Base-by-base conservation (phyloP, 176 grass and related monocot species). In the Aegilops umbellulata region DNA sequence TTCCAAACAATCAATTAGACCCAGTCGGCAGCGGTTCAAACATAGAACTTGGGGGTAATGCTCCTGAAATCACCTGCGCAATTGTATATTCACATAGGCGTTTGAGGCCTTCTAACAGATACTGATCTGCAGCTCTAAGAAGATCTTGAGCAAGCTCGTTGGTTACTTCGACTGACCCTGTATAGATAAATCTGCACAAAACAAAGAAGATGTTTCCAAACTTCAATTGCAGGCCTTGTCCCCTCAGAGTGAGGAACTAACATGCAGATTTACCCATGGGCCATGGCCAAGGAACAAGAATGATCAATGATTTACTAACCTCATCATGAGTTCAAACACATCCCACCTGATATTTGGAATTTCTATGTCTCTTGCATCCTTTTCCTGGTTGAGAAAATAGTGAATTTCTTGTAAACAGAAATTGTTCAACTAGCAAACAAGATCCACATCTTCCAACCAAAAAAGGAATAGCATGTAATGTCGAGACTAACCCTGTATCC, bases 281-380 rank as follows among this genome's bases (percentile, higher is more conserved):
- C 1, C 25, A 23, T 35, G 16, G 12, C 35, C 41, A 35, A 71
- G 66, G 7, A 61, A 76, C 7, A 44, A 84, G 29, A 74, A 80
- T 34, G 57, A 42, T 17, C 16, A 49, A 23, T 13, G 15, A 49
- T 34, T 83, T 22, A 68, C 69, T 77, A 64, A 97, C 97, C 97
- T 99, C 97, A 99, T 99, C 97, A 99, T 99, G 64, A 97, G 83
- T 86, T 97, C 94, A 70, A 99, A 99, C 61, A 99, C 87, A 2
- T 94, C 90, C 94, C 94, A 97, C 88, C 87, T 91, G 80, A 99
- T 94, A 78, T 99, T 97, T 63, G 97, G 97, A 83, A 99, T 99
- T 92, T 99, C 97, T 84, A 99, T 99, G 83, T 99, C 97, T 87
- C 92, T 97, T 78, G 97, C 92, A 84, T 99, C 97, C 88, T 97